Conservation (phyloP, 108 stramenopile species). For the Conticribra weissflogii region DNA sequence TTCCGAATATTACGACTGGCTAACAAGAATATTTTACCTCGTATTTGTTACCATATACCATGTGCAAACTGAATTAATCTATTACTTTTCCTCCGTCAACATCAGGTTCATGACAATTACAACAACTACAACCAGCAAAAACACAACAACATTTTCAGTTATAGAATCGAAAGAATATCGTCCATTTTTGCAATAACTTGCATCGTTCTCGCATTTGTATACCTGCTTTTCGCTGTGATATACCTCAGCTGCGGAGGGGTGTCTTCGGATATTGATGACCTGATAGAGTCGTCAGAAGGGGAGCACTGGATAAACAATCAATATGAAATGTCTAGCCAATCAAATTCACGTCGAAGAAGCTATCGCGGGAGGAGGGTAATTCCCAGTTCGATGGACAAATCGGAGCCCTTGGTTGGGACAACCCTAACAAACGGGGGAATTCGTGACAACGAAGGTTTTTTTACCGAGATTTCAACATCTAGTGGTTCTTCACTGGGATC, state of each 20-base stretch:
- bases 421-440: constrained; percentile 30
- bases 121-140: constrained; percentile 53
- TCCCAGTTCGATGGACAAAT: constrained; percentile 32
- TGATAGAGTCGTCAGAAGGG: constrained; percentile 2
- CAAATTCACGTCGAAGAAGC: constrained; percentile 17
- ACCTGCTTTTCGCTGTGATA: constrained; percentile 73
- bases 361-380: constrained; percentile 32
- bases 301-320: constrained; percentile 22
- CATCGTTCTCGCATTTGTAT: constrained; percentile 74
- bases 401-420: constrained; percentile 37
- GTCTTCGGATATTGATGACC: constrained; percentile 24
- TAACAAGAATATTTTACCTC: no score
- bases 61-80: no score
- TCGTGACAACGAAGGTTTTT: constrained; percentile 40
- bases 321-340: constrained; percentile 40
- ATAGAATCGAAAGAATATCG: constrained; percentile 82
- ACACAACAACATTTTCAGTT: constrained; percentile 44
- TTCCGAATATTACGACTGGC: no score
- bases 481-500: constrained; percentile 45
- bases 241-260: constrained; percentile 49
- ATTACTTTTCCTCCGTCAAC: background rate
- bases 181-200: constrained; percentile 77
- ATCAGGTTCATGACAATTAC: constrained; percentile 41
- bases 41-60: no score
- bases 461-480: constrained; percentile 41